Base-by-base conservation (phyloP, 441 rosid species). In the Gossypium gossypioides region DNA sequence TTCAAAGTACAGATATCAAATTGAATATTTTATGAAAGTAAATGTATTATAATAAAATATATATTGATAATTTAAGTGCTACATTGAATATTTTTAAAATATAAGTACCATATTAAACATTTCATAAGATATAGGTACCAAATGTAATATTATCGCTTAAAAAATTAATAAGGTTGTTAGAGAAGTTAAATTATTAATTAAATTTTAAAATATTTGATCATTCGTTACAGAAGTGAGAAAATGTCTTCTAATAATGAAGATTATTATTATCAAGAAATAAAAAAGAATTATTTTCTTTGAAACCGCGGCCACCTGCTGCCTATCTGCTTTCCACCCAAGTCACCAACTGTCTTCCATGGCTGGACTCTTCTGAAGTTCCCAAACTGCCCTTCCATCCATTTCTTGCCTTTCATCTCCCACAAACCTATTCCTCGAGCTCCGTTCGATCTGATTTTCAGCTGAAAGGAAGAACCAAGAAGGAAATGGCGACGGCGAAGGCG, bases 401-500 rank as follows among this genome's bases (percentile, higher is more conserved):
- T 21, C 55, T 13, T 5, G 3, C 27, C 16, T 40, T 44, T 44
- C 54, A 21, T 42, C 8, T 40, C 37, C 21, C 29, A 37, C 22
- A 1, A 1, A 56, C 58, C 27, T n/a, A 40, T 54, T 54, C 21
- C 48, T 15, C 10, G 46, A 32, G 6, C 32, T 15, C 46, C 46
- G 13, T 40, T 29, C 48, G 61, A 52, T 54, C 62, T 69, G 8
- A 29, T 54, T 34, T 51, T 40, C 22, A 37, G 15, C 16, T 63
- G 29, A 40, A 19, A 0, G 22, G 34, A 59, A 27, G 6, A 27
- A 3, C 16, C 9, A 60, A 2, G 21, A 32, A 60, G 46, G 18
- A 29, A 69, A 90, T 92, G 99, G 86, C 97, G 12, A 37, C 86
- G 16, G 84, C 83, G 68, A 95, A 86, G 46, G 46, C 46, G 46